phyloP scores from a whole-genome alignment of 2,329 filamentous ascomycete species.

The Fusarium tupiense region DNA sequence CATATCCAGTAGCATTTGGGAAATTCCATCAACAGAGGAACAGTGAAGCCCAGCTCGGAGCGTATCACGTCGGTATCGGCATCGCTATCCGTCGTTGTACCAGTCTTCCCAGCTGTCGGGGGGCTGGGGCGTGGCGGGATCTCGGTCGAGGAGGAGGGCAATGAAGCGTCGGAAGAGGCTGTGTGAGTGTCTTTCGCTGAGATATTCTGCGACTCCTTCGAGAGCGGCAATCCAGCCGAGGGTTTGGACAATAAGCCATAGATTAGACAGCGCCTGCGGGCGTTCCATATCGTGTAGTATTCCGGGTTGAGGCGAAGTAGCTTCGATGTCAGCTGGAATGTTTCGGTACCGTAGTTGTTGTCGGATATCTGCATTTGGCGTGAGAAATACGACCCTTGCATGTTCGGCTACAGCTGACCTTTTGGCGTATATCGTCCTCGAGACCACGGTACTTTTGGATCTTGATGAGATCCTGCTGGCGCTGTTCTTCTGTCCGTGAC shows the following conservation, averaged over 20 bases:
- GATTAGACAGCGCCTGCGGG: constrained; percentile 77
- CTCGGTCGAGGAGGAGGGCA: constrained; percentile 61
- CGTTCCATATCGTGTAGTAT: constrained; percentile 93
- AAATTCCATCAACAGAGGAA: constrained; percentile 83
- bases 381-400: constrained; percentile 21
- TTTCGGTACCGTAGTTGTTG: constrained; percentile 61
- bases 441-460: constrained; percentile 80
- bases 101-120: constrained; percentile 63
- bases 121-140: constrained; percentile 58
- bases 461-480: constrained; percentile 75
- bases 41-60: constrained; percentile 81
- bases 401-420: constrained; percentile 56
- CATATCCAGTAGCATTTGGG: constrained; percentile 99
- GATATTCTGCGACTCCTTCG: constrained; percentile 64
- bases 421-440: constrained; percentile 72
- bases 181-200: constrained; percentile 64
- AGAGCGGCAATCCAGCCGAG: constrained; percentile 61
- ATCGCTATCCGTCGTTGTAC: constrained; percentile 59
- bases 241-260: constrained; percentile 66
- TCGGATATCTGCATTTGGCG: constrained; percentile 48
- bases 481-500: constrained; percentile 73
- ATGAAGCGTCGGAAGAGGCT: constrained; percentile 72
- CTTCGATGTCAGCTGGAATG: constrained; percentile 75
- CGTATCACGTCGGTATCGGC: constrained; percentile 65
- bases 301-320: constrained; percentile 83